Conservation (phyloP, 1,284 basidiomycete species). For the Leccinum fuscescens region DNA sequence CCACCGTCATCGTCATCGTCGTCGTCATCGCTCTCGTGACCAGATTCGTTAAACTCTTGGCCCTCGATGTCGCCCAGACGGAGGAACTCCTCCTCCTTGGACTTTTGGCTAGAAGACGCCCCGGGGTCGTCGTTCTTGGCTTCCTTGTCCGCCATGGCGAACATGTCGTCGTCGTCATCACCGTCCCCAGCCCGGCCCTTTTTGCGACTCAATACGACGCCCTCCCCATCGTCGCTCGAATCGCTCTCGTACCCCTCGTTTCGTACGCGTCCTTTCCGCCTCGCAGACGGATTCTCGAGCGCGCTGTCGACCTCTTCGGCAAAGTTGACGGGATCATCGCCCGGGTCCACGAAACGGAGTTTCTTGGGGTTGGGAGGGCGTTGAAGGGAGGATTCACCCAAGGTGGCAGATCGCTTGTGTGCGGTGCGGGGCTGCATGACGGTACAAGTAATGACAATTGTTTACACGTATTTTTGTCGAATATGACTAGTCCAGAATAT, state of each 20-base stretch:
- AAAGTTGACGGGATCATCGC: slow-evolving; percentile 70
- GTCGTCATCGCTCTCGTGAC: slow-evolving; percentile 42
- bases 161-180: slow-evolving; percentile 82
- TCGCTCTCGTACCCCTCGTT: slow-evolving; percentile 93
- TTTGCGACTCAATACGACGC: slow-evolving; percentile 77
- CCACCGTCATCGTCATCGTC: slow-evolving; percentile 38
- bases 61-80: slow-evolving; percentile 93
- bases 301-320: slow-evolving; percentile 71
- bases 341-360: slow-evolving; percentile 77
- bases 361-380: slow-evolving; percentile 52
- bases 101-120: slow-evolving; percentile 50
- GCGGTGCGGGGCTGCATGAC: slow-evolving; percentile 50
- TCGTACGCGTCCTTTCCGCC: slow-evolving; percentile 68
- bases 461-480: slow-evolving; percentile 27
- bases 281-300: slow-evolving; percentile 59
- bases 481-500: slow-evolving; percentile 5
- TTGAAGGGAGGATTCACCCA: slow-evolving; percentile 37
- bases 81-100: slow-evolving; percentile 73
- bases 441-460: slow-evolving; percentile 1
- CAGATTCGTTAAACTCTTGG: slow-evolving; percentile 78
- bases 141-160: slow-evolving; percentile 64
- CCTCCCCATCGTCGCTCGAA: slow-evolving; percentile 89
- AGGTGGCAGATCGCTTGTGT: slow-evolving; percentile 57
- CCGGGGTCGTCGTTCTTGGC: slow-evolving; percentile 39
- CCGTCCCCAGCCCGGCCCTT: slow-evolving; percentile 47